A percentile compares a stretch with the other conserved stretches of the same genome.
These are phyloP conservation scores for Mitragyna speciosa DNA, from an alignment of 257 asterid species.

Conservation along the genomic window DNA sequence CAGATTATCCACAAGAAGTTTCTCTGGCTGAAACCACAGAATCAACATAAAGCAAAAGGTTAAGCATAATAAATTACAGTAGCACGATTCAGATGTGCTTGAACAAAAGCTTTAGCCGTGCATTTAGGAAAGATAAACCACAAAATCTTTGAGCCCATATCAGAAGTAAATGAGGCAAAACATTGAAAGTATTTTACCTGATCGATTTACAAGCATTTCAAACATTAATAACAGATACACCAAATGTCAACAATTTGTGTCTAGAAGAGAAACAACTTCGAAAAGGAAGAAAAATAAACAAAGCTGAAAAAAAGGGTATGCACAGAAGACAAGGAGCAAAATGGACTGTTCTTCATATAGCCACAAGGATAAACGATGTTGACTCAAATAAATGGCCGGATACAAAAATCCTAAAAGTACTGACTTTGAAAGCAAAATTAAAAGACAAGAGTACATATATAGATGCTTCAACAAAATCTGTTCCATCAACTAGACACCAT, in stretches of 20 bases:
- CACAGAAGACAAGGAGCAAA: not conserved
- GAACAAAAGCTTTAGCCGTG: not conserved
- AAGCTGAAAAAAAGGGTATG: not conserved
- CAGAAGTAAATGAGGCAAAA: not conserved
- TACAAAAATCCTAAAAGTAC: not conserved
- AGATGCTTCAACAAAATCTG: not conserved
- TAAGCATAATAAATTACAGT: not conserved
- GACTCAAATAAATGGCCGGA: not conserved
- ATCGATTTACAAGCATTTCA: not conserved
- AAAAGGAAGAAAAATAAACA: not conserved
- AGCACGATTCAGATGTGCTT: not conserved
- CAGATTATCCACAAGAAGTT: constrained; percentile 71
- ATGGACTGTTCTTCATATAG: not conserved
- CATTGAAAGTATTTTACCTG: not conserved
- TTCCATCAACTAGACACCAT: not conserved
- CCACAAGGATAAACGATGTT: not conserved
- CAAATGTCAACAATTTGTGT: not conserved
- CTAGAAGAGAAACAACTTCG: not conserved
- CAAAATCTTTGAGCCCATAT: not conserved
- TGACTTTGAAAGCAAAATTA: not conserved
- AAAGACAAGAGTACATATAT: not conserved
- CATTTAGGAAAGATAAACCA: not conserved
- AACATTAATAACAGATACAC: not conserved
- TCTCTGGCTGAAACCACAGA: constrained; percentile 51
- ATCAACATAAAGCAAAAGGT: not conserved